Conservation (phyloP, 2,329 filamentous ascomycete genomes). For the Zymoseptoria crescenta region DNA sequence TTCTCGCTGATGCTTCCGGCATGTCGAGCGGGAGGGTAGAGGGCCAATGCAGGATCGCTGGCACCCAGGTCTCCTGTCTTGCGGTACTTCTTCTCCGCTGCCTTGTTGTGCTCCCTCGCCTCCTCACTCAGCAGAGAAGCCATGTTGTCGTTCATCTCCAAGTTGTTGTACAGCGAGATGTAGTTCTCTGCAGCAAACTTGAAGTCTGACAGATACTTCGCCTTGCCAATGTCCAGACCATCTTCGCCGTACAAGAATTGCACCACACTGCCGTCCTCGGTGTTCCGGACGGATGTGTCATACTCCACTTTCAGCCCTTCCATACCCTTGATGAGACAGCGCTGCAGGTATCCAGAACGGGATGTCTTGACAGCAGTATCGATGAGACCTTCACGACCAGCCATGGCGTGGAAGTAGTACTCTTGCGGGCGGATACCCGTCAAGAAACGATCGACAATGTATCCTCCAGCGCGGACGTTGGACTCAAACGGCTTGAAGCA, state of each 20-base stretch:
- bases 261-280: conserved; percentile 78
- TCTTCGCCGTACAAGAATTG: conserved; percentile 98
- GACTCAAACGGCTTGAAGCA: conserved; percentile 92
- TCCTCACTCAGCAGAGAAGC: conserved; percentile 58
- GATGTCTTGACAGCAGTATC: conserved; percentile 99
- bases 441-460: conserved; percentile 92
- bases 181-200: conserved; percentile 84
- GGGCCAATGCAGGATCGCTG: conserved; percentile 67
- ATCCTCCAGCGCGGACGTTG: conserved; percentile 80
- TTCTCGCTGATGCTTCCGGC: conserved; percentile 84
- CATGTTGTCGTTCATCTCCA: conserved; percentile 54
- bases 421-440: conserved; percentile 95
- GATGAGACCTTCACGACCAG: conserved; percentile 93
- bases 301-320: conserved; percentile 89
- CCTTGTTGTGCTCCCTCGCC: conserved; percentile 53
- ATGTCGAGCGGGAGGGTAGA: conserved; percentile 67
- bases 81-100: conserved; percentile 68
- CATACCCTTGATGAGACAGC: conserved; percentile 98
- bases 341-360: conserved; percentile 88
- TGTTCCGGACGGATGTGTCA: conserved; percentile 84
- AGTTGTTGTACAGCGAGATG: conserved; percentile 66
- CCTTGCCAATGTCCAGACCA: conserved; percentile 86
- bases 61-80: conserved; percentile 61
- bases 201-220: conserved; percentile 85
- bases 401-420: conserved; percentile 99